Evolutionary conservation across 2,329 filamentous ascomycete species (phyloP).

Genomic region (Venturia effusa): DNA sequence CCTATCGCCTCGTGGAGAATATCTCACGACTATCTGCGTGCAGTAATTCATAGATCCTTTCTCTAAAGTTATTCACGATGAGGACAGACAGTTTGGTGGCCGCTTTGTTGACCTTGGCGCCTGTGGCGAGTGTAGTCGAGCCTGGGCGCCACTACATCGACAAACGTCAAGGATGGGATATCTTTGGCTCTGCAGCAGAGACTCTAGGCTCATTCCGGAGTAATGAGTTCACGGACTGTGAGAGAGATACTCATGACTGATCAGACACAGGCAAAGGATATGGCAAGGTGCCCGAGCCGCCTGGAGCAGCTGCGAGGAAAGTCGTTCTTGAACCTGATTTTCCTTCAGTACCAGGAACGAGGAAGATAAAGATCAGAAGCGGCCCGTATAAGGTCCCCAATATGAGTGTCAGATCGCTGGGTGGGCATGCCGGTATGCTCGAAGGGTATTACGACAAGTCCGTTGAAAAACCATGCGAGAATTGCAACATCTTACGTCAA

Average conservation of each 20-base stretch:
- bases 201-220: not conserved
- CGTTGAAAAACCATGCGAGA: slow-evolving; percentile 8
- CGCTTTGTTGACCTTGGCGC: not conserved
- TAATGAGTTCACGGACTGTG: not conserved
- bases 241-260: not conserved
- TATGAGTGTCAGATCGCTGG: not conserved
- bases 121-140: not conserved
- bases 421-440: slow-evolving; percentile 7
- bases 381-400: slow-evolving; percentile 10
- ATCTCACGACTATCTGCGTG: not conserved
- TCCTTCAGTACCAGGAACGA: not conserved
- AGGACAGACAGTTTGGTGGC: not conserved
- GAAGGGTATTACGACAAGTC: slow-evolving; percentile 9
- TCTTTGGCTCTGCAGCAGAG: not conserved
- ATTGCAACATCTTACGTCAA: slow-evolving; percentile 7
- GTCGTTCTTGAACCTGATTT: not conserved
- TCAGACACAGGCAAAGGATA: not conserved
- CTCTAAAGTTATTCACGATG: not conserved
- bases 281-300: slow-evolving; percentile 7
- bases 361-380: slow-evolving; percentile 7
- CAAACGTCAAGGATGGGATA: slow-evolving; percentile 3
- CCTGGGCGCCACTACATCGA: not conserved
- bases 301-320: slow-evolving; percentile 4
- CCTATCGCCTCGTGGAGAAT: not conserved
- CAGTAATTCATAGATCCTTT: not conserved